Evolutionary conservation across 164 flowering plant species (phyloP).

Genomic region (Macadamia integrifolia): DNA sequence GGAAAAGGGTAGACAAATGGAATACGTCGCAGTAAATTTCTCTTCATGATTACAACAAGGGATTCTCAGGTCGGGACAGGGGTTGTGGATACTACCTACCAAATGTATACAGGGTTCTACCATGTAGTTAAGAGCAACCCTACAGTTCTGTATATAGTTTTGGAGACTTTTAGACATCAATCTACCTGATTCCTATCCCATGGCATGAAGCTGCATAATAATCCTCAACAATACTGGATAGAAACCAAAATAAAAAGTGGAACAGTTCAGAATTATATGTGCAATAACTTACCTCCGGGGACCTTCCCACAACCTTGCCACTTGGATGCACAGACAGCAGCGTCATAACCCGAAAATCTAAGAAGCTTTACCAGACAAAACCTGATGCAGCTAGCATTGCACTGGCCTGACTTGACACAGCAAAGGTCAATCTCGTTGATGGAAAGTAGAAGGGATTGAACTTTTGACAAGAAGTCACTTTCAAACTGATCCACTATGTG

Average conservation of each 20-base stretch:
- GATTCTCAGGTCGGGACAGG: too few species aligned
- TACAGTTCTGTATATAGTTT: too few species aligned
- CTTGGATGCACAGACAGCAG: conserved; percentile 68
- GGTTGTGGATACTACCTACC: too few species aligned
- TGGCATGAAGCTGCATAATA: too few species aligned
- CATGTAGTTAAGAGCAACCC: too few species aligned
- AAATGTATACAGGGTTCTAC: too few species aligned
- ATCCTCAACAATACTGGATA: not conserved
- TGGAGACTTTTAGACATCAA: too few species aligned
- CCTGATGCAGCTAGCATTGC: conserved; percentile 77
- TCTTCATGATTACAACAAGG: not conserved
- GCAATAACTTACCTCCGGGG: conserved; percentile 67
- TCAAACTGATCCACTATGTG: conserved; percentile 47
- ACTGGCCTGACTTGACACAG: conserved; percentile 38
- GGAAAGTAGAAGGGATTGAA: conserved; percentile 52
- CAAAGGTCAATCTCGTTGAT: conserved; percentile 52
- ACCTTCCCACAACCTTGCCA: conserved; percentile 78
- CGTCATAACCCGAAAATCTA: conserved; percentile 76
- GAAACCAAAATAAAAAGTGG: not conserved
- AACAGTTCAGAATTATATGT: not conserved
- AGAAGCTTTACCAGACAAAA: conserved; percentile 65
- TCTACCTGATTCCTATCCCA: too few species aligned
- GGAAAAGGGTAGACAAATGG: not conserved
- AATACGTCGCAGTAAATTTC: not conserved
- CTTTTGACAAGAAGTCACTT: conserved; percentile 51